phyloP scores from a whole-genome alignment of 192 early-diverging fungal genomes.

The Lunasporangiospora selenospora region DNA sequence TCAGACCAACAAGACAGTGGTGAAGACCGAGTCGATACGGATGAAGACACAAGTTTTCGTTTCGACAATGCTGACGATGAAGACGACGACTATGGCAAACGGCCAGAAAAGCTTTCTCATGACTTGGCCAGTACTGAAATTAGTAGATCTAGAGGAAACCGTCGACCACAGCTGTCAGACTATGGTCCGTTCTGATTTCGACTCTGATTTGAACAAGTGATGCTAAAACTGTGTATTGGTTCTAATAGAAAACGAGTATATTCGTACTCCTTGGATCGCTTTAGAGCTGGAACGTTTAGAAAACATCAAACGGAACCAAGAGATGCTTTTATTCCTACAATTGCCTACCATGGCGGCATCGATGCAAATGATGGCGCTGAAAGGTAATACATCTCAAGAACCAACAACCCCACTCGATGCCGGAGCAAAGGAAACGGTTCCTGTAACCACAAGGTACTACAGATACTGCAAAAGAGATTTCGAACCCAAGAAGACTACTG shows the following conservation, averaged over 20 bases:
- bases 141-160: too few relatives aligned
- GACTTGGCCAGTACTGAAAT: neutral
- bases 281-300: conserved; percentile 57
- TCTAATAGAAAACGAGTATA: too few relatives aligned
- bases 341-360: conserved; percentile 10
- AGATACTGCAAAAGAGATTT: too few relatives aligned
- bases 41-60: neutral
- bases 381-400: conserved; percentile 7
- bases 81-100: conserved; percentile 1
- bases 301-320: conserved; percentile 67
- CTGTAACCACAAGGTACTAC: too few relatives aligned
- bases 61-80: neutral
- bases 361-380: conserved; percentile 40
- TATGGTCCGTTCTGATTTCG: neutral
- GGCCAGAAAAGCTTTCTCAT: neutral
- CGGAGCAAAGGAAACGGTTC: neutral
- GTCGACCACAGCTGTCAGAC: neutral
- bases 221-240: neutral
- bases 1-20: too few relatives aligned
- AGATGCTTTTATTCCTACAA: conserved; percentile 53
- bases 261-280: neutral
- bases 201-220: neutral
- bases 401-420: conserved; percentile 8
- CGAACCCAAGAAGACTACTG: too few relatives aligned
- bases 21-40: neutral